Evolutionary conservation across 23 red algal species (phyloP), one percentile per base, ranked within the genome.

Genomic region (Pyropia haitanensis): DNA sequence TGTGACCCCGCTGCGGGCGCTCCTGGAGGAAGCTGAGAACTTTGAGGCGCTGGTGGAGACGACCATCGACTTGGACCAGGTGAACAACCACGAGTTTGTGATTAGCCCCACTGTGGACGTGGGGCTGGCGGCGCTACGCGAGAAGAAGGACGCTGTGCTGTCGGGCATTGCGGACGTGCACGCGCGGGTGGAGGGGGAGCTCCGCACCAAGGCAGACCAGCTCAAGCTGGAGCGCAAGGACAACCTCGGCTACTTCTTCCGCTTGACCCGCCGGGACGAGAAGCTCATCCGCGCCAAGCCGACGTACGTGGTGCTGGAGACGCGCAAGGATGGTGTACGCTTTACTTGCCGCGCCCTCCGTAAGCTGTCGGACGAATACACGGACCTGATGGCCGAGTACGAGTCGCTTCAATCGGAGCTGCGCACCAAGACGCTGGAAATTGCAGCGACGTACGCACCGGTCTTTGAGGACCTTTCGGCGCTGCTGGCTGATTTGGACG

Each of bases 311-410:
- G 82, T 97, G 17, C 21, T 90, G 18, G 93, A 97, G 28, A 97
- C 93, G 14, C 56, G 85, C 46, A 97, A 97, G 60, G 93, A 97
- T 52, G 93, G 93, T 25, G 87, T 97, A 16, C 81, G 93, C 27
- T 97, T 97, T 72, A 83, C 84, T 16, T 86, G 67, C 1, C 58
- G 26, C 30, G 44, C 49, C 0, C 72, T 97, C 30, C 77, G 65
- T 27, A 68, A 65, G 17, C 68, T 85, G 5, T 82, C 65, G 24
- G 61, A 57, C 21, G 49, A 51, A 18, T 97, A 97, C 68, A 55
- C 73, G 25, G 69, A 60, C 29, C 55, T 84, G 27, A 68, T 74
- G 14, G 56, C 18, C 3, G 70, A 88, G 24, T 97, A 97, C 61
- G 73, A 80, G 20, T 44, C 50, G 21, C 52, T 57, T 26, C 77